These are phyloP conservation scores for Stentor coeruleus DNA, from an alignment of 73 alveolate species.

Conservation along the genomic window DNA sequence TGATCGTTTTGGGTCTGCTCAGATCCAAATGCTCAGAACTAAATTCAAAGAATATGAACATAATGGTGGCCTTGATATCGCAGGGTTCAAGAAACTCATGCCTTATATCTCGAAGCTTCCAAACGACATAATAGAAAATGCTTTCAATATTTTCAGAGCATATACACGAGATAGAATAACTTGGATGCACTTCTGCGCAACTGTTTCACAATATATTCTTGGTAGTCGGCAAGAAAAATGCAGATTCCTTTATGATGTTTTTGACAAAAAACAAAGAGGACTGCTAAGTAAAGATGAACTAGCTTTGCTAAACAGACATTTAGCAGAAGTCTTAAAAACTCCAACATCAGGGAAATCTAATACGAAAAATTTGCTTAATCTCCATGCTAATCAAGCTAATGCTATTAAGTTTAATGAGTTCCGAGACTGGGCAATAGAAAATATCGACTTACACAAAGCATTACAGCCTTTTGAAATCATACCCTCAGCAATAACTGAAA, in stretches of 20 bases:
- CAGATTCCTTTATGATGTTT: neutral
- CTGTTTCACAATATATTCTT: constrained; percentile 18
- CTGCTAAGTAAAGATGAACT: neutral
- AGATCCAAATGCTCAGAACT: neutral
- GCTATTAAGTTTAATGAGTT: neutral
- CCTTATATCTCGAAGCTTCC: neutral
- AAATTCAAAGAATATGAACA: constrained; percentile 3
- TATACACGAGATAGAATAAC: neutral
- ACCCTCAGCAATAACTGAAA: constrained; percentile 4
- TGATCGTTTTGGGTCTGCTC: constrained; percentile 13
- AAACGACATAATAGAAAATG: neutral
- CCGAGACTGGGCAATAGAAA: constrained; percentile 11
- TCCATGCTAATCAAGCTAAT: neutral
- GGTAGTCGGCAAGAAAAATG: constrained; percentile 16
- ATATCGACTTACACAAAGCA: neutral
- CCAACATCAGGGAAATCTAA: neutral
- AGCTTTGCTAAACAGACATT: neutral
- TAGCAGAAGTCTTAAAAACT: neutral
- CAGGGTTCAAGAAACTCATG: constrained; percentile 8
- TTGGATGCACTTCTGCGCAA: constrained; percentile 17
- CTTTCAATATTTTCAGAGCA: neutral
- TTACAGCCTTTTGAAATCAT: constrained; percentile 22
- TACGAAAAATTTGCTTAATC: neutral
- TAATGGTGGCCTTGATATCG: neutral
- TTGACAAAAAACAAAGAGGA: neutral